Conservation (phyloP, 108 stramenopile species). For the Schizochytrium sp. region DNA sequence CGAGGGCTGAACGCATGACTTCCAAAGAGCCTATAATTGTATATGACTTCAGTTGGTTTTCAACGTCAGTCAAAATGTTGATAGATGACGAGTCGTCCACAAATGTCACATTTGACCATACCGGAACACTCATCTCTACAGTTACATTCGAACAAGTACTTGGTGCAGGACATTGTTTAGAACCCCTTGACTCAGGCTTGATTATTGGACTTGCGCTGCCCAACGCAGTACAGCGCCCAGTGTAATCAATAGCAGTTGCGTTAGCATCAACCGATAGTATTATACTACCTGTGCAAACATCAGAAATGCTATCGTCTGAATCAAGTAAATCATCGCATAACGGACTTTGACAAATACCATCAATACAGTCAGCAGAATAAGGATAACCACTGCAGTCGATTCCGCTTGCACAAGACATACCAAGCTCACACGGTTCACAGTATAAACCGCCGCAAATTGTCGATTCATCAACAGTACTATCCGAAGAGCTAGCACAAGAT, state of each 20-base stretch:
- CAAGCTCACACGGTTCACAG: constrained; percentile 2
- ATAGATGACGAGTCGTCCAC: background rate
- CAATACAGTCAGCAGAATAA: background rate
- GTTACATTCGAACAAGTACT: background rate
- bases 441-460: background rate
- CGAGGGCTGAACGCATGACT: background rate
- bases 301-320: background rate
- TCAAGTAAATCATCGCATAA: background rate
- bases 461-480: too few species aligned
- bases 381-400: constrained; percentile 32
- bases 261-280: background rate
- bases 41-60: background rate
- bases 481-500: background rate
- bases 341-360: background rate
- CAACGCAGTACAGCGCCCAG: constrained; percentile 23
- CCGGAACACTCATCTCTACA: background rate
- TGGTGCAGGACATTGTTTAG: background rate
- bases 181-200: background rate
- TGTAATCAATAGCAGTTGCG: background rate
- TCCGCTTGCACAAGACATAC: background rate
- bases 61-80: background rate
- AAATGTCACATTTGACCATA: background rate
- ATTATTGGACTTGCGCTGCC: background rate
- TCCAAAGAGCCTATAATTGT: background rate
- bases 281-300: background rate